Evolutionary conservation across 2,329 filamentous ascomycete genomes (phyloP).

Genomic region (Xylariaceae sp.): DNA sequence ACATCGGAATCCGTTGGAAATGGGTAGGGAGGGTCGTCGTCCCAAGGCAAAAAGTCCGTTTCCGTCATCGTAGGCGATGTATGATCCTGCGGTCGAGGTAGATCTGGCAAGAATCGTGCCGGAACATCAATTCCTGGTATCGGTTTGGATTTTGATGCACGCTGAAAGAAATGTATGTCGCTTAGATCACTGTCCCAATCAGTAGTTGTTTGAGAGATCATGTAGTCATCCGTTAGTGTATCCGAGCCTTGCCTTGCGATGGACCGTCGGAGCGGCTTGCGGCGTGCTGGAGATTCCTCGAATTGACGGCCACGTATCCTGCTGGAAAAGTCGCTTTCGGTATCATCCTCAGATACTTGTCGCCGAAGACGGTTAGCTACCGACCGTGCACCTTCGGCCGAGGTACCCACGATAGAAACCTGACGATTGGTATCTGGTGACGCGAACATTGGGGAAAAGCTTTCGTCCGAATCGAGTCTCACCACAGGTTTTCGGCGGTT

Average conservation of each 20-base stretch:
- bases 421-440: conserved; percentile 46
- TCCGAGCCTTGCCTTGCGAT: conserved; percentile 26
- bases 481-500: conserved; percentile 27
- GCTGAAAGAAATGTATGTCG: conserved; percentile 8
- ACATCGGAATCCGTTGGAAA: conserved; percentile 35
- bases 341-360: conserved; percentile 21
- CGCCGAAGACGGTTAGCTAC: conserved; percentile 8
- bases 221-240: conserved; percentile 26
- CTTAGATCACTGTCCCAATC: conserved; percentile 26
- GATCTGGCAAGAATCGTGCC: conserved; percentile 6
- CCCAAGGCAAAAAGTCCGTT: conserved; percentile 55
- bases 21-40: conserved; percentile 51
- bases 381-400: conserved; percentile 28
- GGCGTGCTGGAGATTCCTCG: conserved; percentile 25
- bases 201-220: conserved; percentile 29
- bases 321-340: conserved; percentile 40
- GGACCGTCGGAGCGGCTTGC: conserved; percentile 13
- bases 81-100: conserved; percentile 33
- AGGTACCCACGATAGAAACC: conserved; percentile 34
- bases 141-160: conserved; percentile 9
- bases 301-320: conserved; percentile 41
- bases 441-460: conserved; percentile 54
- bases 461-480: conserved; percentile 54
- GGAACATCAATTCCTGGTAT: conserved; percentile 6
- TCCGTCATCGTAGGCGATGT: conserved; percentile 44